Evolutionary conservation across 371 early-diverging fungal species (phyloP), one percentile per base, ranked within the genome.

Genomic region (Circinella umbellata): DNA sequence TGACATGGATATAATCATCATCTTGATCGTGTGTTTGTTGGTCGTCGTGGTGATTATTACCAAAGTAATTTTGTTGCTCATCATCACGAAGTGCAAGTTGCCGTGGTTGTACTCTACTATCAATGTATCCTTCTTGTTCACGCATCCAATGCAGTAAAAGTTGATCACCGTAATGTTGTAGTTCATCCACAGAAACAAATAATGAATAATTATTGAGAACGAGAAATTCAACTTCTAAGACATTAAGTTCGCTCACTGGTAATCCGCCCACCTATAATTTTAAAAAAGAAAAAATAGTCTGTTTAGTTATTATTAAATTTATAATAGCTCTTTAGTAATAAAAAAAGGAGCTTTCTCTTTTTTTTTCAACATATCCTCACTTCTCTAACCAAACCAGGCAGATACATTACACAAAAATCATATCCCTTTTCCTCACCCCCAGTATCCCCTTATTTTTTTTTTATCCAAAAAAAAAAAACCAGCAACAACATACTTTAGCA

Each of bases 241-340:
- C 82, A 80, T 98, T 98, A 51, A 98, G 82, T 78, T 98, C 98
- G 18, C 85, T 79, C 7, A 94, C 88, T 6, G 95, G 90, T 13
- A 98, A 78, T 6, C 98, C 98, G 61, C 98, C 98, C 38, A 98
- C 98, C 92, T 92, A 80, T 20, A 48, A 27, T 38, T 61, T 14
- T 17, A 46, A 3, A 67, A 53, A 55, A 42, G 1, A 42, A 42
- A 42, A 42, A 42, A 13, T 51, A 51, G 51, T 51, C 7, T 15
- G 14, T 15, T 51, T 27, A 67, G 35, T 42, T 42, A 42, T 42
- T 42, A 9, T 42, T 42, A 42, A 42, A 42, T 42, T 42, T 11
- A 11, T 11, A 42, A 42, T 42, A 11, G 42, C 42, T 11, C 42
- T 42, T 42, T 42, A 27, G 27, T 27, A 3, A 9, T 6, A 9